Base-by-base conservation (phyloP, 192 early-diverging fungal genomes). In the Podila epicladia region DNA sequence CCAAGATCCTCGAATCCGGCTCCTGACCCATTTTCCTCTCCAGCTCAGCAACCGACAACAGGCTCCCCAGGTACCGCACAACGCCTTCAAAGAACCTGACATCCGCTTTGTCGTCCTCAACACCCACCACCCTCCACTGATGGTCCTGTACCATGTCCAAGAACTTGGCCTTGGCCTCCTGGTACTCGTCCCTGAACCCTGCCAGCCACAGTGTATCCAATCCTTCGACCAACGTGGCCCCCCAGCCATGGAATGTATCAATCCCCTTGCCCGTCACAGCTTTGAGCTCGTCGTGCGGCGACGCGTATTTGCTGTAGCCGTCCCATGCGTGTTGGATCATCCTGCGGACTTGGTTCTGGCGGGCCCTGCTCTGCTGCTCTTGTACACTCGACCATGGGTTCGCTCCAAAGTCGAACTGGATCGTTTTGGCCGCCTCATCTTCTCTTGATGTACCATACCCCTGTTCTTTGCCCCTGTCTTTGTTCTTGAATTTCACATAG, bases 161-260 rank as follows among this genome's bases (percentile, higher is more conserved):
- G 17, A 94, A 84, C 82, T 83, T 89, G 28, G 69, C 66, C 32
- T 82, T 82, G 13, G 89, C 89, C 41, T 85, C 69, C 11, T 70
- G 41, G 65, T 90, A 93, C 62, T 94, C 92, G 19, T 87, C 83
- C 9, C 71, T 75, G 67, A 92, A 76, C 9, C 73, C 87, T 76
- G 94, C 89, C 33, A 96, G 82, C n/a, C 77, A 82, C 15, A 93
- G 78, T 15, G 94, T 92, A 71, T 94, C 93, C n/a, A 94, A 78
- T 24, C 88, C 64, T 57, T 95, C 95, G 9, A 94, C 71, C 64
- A 93, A 73, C 0, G 92, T 91, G n/a, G 93, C 83, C 9, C 91
- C 91, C 85, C 92, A 86, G 61, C 74, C 70, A 48, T 92, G 87
- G 35, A 51, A 5, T 6, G 20, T 2, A 45, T 62, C 58, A 19